Evolutionary conservation across 768 basidiomycete species (phyloP).

Genomic region (Baorangia bicolor): DNA sequence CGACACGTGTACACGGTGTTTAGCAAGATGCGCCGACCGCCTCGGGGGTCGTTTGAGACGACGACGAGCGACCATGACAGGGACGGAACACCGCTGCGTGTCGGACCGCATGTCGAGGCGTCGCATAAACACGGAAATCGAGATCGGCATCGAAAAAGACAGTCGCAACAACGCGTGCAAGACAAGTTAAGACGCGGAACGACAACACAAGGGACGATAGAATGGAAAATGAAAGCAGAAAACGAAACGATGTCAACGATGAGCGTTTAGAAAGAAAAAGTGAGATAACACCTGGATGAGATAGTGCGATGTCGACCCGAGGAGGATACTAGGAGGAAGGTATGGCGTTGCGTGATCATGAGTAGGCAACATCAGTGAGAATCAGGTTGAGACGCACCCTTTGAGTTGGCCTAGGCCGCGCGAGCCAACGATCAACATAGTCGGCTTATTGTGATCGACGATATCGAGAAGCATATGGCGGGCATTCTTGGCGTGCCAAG

Average conservation of each 20-base stretch:
- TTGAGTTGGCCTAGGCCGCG: slow-evolving; percentile 85
- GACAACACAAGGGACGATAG: not conserved
- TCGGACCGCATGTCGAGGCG: not conserved
- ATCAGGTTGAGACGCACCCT: slow-evolving; percentile 52
- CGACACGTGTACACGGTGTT: slow-evolving; percentile 77
- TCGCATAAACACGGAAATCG: not conserved
- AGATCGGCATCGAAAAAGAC: not conserved
- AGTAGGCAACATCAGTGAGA: not conserved
- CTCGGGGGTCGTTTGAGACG: slow-evolving; percentile 85
- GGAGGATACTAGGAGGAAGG: slow-evolving; percentile 61
- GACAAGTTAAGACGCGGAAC: not conserved
- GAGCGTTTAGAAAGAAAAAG: not conserved
- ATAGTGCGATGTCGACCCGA: slow-evolving; percentile 95
- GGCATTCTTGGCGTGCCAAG: slow-evolving; percentile 96
- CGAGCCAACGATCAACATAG: slow-evolving; percentile 95
- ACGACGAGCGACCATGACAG: slow-evolving; percentile 94
- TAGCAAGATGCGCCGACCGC: slow-evolving; percentile 76
- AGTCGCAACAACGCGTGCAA: not conserved
- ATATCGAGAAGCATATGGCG: slow-evolving; percentile 90
- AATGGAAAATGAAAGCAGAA: not conserved
- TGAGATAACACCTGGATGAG: slow-evolving; percentile 64
- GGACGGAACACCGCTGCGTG: slow-evolving; percentile 83
- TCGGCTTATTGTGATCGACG: slow-evolving; percentile 82
- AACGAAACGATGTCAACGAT: not conserved
- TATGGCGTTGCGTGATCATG: not conserved